phyloP scores from a whole-genome alignment of 306 rosid species.

The Elaeagnus macrophylla region DNA sequence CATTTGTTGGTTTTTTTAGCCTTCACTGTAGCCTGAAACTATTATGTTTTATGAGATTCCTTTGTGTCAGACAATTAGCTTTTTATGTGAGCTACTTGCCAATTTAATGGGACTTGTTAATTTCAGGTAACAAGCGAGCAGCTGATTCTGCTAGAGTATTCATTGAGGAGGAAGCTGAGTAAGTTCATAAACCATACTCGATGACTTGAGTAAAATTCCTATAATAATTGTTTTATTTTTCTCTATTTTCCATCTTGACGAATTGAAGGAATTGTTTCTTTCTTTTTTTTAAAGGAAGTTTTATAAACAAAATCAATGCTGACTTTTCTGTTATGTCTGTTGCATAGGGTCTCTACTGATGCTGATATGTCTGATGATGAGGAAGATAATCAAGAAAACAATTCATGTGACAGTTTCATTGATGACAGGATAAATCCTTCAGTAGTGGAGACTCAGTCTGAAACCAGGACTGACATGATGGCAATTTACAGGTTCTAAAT shows the following conservation, averaged over 20 bases:
- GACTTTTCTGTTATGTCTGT: conserved; percentile 1
- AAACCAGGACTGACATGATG: conserved; percentile 69
- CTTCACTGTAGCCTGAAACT: neutral
- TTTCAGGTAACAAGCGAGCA: conserved; percentile 49
- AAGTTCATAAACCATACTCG: conserved; percentile 38
- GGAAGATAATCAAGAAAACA: conserved; percentile 43
- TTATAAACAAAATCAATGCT: conserved; percentile 18
- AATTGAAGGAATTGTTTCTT: neutral
- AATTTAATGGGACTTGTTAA: conserved; percentile 4
- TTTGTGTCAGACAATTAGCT: conserved; percentile 4
- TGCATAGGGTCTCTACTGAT: conserved; percentile 62
- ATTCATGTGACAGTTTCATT: conserved; percentile 75
- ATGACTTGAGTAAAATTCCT: neutral
- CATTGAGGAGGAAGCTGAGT: conserved; percentile 96
- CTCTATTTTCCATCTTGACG: neutral
- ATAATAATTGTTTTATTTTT: neutral
- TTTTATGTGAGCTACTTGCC: conserved; percentile 6
- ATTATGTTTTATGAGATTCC: conserved; percentile 1
- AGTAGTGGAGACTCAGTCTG: conserved; percentile 44
- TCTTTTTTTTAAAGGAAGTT: neutral
- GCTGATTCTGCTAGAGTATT: conserved; percentile 37
- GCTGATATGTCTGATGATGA: conserved; percentile 56
- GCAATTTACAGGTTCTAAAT: conserved; percentile 66
- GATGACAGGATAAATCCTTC: conserved; percentile 70
- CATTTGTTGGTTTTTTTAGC: neutral